These are phyloP conservation scores for Myxozyma mucilagina DNA, from an alignment of 805 yeast species.

Conservation along the genomic window DNA sequence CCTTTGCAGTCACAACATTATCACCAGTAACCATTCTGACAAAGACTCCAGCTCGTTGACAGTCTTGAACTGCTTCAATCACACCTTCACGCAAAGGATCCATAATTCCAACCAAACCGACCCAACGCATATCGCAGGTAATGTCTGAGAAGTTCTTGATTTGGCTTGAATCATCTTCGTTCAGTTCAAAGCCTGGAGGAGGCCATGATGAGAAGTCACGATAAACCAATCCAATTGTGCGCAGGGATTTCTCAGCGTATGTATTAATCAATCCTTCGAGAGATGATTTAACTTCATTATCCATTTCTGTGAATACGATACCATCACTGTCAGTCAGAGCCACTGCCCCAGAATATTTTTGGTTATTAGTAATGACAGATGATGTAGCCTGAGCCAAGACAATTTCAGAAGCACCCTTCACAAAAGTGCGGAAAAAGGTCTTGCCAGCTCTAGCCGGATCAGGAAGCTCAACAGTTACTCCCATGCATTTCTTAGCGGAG, in stretches of 20 bases:
- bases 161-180: constrained; percentile 33
- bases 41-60: constrained; percentile 87
- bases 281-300: constrained; percentile 27
- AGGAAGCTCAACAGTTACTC: constrained; percentile 59
- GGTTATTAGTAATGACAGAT: constrained; percentile 31
- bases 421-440: constrained; percentile 54
- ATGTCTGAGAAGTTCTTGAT: constrained; percentile 27
- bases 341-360: constrained; percentile 28
- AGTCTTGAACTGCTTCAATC: constrained; percentile 79
- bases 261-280: constrained; percentile 49
- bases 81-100: constrained; percentile 94
- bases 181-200: constrained; percentile 47
- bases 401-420: constrained; percentile 96
- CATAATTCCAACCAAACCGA: constrained; percentile 86
- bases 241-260: constrained; percentile 75
- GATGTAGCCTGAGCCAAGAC: constrained; percentile 50
- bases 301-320: constrained; percentile 28
- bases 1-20: constrained; percentile 84
- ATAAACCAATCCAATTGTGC: constrained; percentile 89
- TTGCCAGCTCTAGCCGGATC: constrained; percentile 34
- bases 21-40: constrained; percentile 99
- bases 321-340: constrained; percentile 33
- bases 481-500: constrained; percentile 91
- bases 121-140: constrained; percentile 49
- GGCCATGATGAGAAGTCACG: constrained; percentile 73